Evolutionary conservation across 768 basidiomycete species (phyloP).

Genomic region (Sarcodon sp.): DNA sequence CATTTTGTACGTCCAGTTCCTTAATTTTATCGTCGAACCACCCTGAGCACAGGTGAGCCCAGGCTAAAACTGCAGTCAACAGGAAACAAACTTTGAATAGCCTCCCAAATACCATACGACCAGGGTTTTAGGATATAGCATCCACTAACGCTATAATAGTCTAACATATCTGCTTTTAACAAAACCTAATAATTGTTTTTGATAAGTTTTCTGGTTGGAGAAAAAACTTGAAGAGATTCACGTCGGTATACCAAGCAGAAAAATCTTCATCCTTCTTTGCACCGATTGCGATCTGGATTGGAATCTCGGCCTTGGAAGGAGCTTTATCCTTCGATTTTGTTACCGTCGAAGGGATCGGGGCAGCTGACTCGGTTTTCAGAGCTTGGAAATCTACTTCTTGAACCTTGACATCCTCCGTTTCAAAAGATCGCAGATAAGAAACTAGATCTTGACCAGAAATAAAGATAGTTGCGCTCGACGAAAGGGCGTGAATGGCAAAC

Average conservation of each 20-base stretch:
- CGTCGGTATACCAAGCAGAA: slow-evolving; percentile 87
- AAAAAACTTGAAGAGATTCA: slow-evolving; percentile 23
- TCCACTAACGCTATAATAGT: slow-evolving; percentile 97
- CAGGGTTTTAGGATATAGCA: slow-evolving; percentile 98
- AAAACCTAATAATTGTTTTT: slow-evolving; percentile 50
- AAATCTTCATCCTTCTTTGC: slow-evolving; percentile 96
- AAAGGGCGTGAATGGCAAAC: slow-evolving; percentile 68
- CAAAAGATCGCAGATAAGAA: slow-evolving; percentile 58
- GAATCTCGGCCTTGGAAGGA: slow-evolving; percentile 74
- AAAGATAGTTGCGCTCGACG: slow-evolving; percentile 64
- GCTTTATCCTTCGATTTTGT: slow-evolving; percentile 46
- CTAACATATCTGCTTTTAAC: slow-evolving; percentile 96
- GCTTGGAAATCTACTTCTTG: slow-evolving; percentile 64
- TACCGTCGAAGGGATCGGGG: slow-evolving; percentile 17
- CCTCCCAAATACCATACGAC: slow-evolving; percentile 97
- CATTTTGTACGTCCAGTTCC: slow-evolving; percentile 90
- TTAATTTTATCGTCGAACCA: slow-evolving; percentile 95
- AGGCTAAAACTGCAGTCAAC: background rate
- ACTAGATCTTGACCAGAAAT: slow-evolving; percentile 66
- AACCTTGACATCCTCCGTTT: slow-evolving; percentile 50
- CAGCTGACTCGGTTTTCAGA: slow-evolving; percentile 34
- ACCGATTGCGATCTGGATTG: slow-evolving; percentile 86
- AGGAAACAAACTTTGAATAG: slow-evolving; percentile 62
- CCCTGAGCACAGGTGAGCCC: slow-evolving; percentile 25
- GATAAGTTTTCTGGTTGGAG: background rate